Base-by-base conservation (phyloP, 768 basidiomycete species). In the Serendipita sp. region DNA sequence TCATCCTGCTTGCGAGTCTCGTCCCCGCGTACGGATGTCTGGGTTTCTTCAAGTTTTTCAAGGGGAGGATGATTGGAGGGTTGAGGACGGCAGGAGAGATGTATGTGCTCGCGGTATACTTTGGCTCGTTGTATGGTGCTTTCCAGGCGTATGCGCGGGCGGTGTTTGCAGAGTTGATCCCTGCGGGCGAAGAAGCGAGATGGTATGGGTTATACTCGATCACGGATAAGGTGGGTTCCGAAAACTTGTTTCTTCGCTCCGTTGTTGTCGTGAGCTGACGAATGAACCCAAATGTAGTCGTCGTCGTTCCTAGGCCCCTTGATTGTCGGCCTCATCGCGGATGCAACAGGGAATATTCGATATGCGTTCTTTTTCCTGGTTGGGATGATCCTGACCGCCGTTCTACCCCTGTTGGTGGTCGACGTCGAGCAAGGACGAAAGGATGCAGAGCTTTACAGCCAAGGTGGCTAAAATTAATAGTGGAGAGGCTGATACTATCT, bases 301-400 rank as follows among this genome's bases (percentile, higher is more conserved):
- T 86, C 85, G 65, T 91, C 90, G 4, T 98, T 97, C 74, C 73
- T 97, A 2, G 95, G 95, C 0, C 95, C 95, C 2, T 76, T 93
- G 3, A 74, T 91, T 28, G 93, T 97, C 0, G 93, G 91, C 0
- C 66, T 93, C 41, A 88, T 97, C 42, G 84, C 93, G 0, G 92
- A 95, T 70, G 71, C 77, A 45, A 97, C 92, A 0, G 92, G 89
- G 2, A 93, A 95, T 72, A 94, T 96, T 53, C 86, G 94, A 28
- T 88, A 87, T 65, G 85, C 85, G 2, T 97, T 96, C 73, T 84
- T 90, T 70, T 93, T 98, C 75, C 78, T 97, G 16, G 77, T 90
- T 2, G 63, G 77, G 60, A 88, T 95, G 86, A 76, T 96, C 13
- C 86, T 86, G 81, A 67, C 82, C 1, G 86, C 92, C 0, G 73